Percentiles rank a stretch among this genome's conserved stretches.
phyloP scores from a whole-genome alignment of 2,329 filamentous ascomycete genomes.

The Aaosphaeria pasadenensis region DNA sequence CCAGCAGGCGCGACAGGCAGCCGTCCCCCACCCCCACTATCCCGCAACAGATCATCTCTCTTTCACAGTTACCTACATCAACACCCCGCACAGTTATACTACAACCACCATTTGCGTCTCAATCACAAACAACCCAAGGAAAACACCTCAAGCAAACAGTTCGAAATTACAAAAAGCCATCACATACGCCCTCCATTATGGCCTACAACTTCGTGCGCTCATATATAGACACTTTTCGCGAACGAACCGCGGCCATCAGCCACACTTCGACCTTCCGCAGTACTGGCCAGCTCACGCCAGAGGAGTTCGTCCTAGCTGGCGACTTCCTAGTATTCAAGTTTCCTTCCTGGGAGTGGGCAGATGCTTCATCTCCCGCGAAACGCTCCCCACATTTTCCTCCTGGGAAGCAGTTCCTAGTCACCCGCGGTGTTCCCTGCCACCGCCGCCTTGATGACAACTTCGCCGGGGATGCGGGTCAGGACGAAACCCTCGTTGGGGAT shows the following conservation, averaged over 20 bases:
- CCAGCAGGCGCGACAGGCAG: too few species aligned
- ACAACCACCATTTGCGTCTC: not conserved
- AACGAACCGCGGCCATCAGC: conserved; percentile 83
- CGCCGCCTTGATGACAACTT: conserved; percentile 91
- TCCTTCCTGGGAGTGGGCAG: conserved; percentile 95
- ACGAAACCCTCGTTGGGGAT: conserved; percentile 82
- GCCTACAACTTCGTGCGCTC: conserved; percentile 78
- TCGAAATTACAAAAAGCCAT: not conserved
- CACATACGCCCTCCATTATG: conserved; percentile 52
- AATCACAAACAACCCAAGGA: not conserved
- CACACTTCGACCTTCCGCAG: conserved; percentile 90
- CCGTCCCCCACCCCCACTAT: too few species aligned
- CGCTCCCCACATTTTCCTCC: conserved; percentile 78
- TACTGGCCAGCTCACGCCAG: conserved; percentile 93
- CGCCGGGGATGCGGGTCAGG: conserved; percentile 79
- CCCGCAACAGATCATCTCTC: too few species aligned
- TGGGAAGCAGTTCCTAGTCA: conserved; percentile 93
- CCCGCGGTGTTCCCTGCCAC: conserved; percentile 90
- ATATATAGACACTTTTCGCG: conserved; percentile 85
- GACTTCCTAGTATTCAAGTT: conserved; percentile 99
- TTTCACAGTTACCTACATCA: too few species aligned
- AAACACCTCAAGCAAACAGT: not conserved
- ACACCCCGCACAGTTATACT: too few species aligned
- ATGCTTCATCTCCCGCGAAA: conserved; percentile 76
- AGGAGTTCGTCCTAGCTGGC: conserved; percentile 92